These are phyloP conservation scores for Suhomyces anneliseae DNA, from an alignment of 1,139 yeast genomes.

Conservation along the genomic window DNA sequence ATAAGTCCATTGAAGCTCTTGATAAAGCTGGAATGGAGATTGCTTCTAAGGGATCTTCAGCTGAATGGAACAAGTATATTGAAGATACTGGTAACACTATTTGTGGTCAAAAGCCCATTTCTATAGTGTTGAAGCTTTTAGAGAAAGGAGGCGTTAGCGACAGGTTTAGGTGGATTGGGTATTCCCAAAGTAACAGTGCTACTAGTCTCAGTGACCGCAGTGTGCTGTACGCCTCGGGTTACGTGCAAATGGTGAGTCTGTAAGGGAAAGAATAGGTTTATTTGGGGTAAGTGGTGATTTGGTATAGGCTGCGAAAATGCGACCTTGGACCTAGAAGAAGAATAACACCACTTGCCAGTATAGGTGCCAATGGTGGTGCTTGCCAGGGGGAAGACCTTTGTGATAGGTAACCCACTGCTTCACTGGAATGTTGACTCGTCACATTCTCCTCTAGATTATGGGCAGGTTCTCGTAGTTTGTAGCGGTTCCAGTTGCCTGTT, in stretches of 20 bases:
- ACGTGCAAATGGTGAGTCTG: slow-evolving; percentile 24
- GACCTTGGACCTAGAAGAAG: no score
- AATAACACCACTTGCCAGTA: no score
- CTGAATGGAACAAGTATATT: slow-evolving; percentile 68
- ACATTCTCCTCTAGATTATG: no score
- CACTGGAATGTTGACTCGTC: no score
- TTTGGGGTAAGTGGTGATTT: no score
- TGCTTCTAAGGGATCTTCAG: slow-evolving; percentile 53
- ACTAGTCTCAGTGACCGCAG: slow-evolving; percentile 59
- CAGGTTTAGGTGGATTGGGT: slow-evolving; percentile 71
- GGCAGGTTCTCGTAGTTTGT: no score
- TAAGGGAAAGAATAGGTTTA: no score
- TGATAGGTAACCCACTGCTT: no score
- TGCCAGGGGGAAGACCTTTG: no score
- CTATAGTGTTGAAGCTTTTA: slow-evolving; percentile 56
- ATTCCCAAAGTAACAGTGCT: slow-evolving; percentile 73
- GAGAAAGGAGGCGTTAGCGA: slow-evolving; percentile 26
- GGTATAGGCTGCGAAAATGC: no score
- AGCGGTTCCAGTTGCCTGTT: no score
- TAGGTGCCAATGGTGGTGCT: no score
- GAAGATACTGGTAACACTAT: slow-evolving; percentile 77
- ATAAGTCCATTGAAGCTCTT: slow-evolving; percentile 68
- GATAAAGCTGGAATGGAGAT: slow-evolving; percentile 71
- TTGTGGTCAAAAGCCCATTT: slow-evolving; percentile 88
- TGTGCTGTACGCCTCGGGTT: slow-evolving; percentile 90